Evolutionary conservation across 192 early-diverging fungal genomes (phyloP).

Genomic region (Umbelopsis sp.): DNA sequence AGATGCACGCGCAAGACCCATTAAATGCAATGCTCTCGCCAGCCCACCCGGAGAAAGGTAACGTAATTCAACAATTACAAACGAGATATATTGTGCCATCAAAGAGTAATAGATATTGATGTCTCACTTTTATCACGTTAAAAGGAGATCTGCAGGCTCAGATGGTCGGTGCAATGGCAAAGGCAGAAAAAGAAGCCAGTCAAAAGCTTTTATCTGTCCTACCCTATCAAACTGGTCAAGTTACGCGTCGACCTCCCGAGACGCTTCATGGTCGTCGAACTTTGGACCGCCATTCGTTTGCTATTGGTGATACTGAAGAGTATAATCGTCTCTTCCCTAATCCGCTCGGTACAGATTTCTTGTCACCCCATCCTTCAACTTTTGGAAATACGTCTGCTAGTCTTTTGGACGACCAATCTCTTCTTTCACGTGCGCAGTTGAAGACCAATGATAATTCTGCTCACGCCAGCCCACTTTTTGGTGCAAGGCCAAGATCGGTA

Average conservation of each 20-base stretch:
- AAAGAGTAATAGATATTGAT: too few relatives aligned
- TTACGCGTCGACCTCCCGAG: constrained; percentile 18
- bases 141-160: constrained; percentile 46
- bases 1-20: constrained; percentile 83
- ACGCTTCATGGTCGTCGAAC: constrained; percentile 23
- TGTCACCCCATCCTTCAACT: constrained; percentile 5
- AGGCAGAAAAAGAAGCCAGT: constrained; percentile 52
- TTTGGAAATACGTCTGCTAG: constrained; percentile 15
- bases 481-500: background rate
- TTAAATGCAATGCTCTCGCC: constrained; percentile 56
- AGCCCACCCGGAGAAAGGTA: constrained; percentile 53
- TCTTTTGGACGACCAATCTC: constrained; percentile 8
- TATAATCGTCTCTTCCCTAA: constrained; percentile 37
- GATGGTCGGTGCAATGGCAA: constrained; percentile 53
- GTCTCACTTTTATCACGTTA: too few relatives aligned
- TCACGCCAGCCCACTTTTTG: constrained; percentile 4
- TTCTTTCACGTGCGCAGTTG: constrained; percentile 11
- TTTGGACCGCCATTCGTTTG: constrained; percentile 60
- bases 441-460: constrained; percentile 3
- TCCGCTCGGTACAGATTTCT: background rate
- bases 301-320: constrained; percentile 48
- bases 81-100: too few relatives aligned
- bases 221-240: constrained; percentile 28
- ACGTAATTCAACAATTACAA: too few relatives aligned
- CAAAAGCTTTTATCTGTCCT: constrained; percentile 28